Evolutionary conservation across 805 yeast species (phyloP).

Genomic region (Ogataea nakhonphanomensis): DNA sequence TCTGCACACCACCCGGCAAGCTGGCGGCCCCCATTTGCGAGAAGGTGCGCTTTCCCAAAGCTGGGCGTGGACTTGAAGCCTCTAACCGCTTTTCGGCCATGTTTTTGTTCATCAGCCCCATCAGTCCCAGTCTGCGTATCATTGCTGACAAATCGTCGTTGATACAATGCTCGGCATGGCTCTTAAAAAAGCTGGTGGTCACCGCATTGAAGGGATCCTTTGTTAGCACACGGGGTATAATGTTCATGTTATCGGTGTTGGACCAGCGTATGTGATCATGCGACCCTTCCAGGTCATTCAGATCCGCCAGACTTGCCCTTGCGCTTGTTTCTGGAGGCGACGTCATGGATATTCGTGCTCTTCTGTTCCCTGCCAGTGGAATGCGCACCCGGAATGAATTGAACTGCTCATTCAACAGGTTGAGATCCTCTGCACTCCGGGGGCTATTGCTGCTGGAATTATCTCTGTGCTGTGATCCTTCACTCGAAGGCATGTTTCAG

Average conservation of each 20-base stretch:
- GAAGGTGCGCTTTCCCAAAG: conserved; percentile 18
- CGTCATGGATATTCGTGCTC: conserved; percentile 11
- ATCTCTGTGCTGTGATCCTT: conserved; percentile 5
- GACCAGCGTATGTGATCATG: conserved; percentile 29
- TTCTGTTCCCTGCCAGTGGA: conserved; percentile 12
- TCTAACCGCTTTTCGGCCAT: conserved; percentile 19
- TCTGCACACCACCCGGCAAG: neutral
- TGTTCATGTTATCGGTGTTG: conserved; percentile 20
- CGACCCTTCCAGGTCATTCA: neutral
- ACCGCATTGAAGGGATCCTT: conserved; percentile 14
- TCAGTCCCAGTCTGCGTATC: conserved; percentile 25
- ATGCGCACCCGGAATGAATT: conserved; percentile 19
- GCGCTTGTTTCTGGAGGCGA: neutral
- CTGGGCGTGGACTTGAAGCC: neutral
- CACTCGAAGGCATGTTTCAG: conserved; percentile 6
- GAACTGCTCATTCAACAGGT: conserved; percentile 18
- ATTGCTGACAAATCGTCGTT: conserved; percentile 14
- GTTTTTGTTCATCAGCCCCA: conserved; percentile 27
- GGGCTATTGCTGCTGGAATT: conserved; percentile 2
- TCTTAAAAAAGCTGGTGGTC: conserved; percentile 26
- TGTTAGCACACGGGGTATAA: conserved; percentile 24
- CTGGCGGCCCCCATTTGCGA: conserved; percentile 13
- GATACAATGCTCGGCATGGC: conserved; percentile 26
- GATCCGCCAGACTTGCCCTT: neutral
- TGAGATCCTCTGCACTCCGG: conserved; percentile 9